Evolutionary conservation across 345 rosid genomes (phyloP).

Genomic region (Passiflora organensis): DNA sequence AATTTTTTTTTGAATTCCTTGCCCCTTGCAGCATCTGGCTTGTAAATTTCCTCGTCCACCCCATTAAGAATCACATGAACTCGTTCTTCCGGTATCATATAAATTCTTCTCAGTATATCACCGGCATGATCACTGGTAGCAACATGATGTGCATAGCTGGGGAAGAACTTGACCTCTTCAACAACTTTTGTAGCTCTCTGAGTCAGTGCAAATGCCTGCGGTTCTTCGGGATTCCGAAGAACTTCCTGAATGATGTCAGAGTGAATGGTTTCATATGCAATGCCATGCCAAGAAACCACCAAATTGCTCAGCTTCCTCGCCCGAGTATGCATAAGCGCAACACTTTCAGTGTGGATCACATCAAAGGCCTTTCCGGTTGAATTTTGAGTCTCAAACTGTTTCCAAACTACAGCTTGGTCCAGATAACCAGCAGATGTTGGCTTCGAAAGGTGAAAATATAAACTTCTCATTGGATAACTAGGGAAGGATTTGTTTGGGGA

Average conservation of each 20-base stretch:
- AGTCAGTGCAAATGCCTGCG: conserved; percentile 40
- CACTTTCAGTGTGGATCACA: conserved; percentile 83
- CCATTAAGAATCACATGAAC: conserved; percentile 89
- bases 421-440: conserved; percentile 74
- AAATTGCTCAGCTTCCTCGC: conserved; percentile 55
- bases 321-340: conserved; percentile 76
- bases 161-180: conserved; percentile 83
- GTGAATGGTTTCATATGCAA: conserved; percentile 86
- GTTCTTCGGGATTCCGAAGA: conserved; percentile 52
- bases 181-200: conserved; percentile 61
- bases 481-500: conserved; percentile 49
- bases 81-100: conserved; percentile 91
- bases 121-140: conserved; percentile 94
- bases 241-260: conserved; percentile 86
- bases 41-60: conserved; percentile 64
- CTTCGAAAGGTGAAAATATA: conserved; percentile 66
- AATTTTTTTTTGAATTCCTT: conserved; percentile 42
- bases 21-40: conserved; percentile 47
- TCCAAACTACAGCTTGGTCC: conserved; percentile 65
- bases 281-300: conserved; percentile 85
- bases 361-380: conserved; percentile 66
- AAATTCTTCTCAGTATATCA: conserved; percentile 73
- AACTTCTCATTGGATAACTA: conserved; percentile 34
- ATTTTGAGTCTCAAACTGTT: conserved; percentile 63
- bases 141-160: conserved; percentile 75